These are phyloP conservation scores for Chalaropsis ovoidea DNA, from an alignment of 2,329 filamentous ascomycete genomes.

Conservation along the genomic window DNA sequence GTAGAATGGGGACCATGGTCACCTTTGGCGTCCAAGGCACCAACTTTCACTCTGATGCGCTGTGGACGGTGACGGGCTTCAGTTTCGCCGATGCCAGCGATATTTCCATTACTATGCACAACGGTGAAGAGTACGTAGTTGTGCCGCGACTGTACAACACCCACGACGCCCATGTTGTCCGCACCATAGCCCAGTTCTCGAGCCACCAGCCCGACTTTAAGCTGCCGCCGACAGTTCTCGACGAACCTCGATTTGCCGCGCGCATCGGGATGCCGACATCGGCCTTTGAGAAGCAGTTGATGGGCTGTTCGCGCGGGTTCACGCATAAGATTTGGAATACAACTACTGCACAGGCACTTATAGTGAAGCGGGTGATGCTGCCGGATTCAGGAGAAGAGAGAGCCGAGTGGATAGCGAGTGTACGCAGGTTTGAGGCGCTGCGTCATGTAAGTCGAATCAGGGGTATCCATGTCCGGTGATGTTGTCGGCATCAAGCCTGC, in stretches of 20 bases:
- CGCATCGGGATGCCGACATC: background rate
- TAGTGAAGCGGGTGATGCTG: background rate
- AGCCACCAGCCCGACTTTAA: background rate
- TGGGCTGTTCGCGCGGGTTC: conserved; percentile 5
- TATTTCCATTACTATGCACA: conserved; percentile 9
- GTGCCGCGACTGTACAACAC: conserved; percentile 16
- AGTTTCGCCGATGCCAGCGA: conserved; percentile 10
- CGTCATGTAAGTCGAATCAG: conserved; percentile 11
- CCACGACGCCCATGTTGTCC: background rate
- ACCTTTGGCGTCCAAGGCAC: conserved; percentile 14
- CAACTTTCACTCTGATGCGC: conserved; percentile 2
- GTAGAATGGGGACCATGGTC: conserved; percentile 6
- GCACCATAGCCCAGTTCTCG: background rate
- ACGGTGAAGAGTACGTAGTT: conserved; percentile 13
- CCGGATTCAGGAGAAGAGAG: background rate
- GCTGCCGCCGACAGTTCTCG: background rate
- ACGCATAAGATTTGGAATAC: conserved; percentile 18
- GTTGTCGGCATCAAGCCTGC: background rate
- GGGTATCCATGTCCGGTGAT: background rate
- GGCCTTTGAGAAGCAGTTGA: conserved; percentile 10
- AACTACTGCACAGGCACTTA: conserved; percentile 9
- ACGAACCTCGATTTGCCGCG: background rate
- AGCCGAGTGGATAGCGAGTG: background rate
- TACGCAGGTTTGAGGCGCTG: background rate
- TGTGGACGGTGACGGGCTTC: conserved; percentile 16